Conservation (phyloP, 441 rosid genomes). For the Syzygium malaccense region DNA sequence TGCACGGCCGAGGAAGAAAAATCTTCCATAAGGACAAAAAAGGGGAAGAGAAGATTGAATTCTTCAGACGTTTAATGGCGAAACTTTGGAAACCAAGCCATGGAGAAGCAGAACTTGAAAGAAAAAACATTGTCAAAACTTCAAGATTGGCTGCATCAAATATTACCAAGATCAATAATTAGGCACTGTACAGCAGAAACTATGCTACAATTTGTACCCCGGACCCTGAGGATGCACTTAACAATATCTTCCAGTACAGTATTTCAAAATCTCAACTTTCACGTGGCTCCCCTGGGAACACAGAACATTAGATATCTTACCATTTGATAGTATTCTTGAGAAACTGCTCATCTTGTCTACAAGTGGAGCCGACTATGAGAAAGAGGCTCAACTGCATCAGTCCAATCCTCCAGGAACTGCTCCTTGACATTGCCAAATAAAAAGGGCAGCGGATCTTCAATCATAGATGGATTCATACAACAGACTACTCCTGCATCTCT, state of each 20-base stretch:
- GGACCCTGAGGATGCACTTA: not conserved
- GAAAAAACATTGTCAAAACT: not conserved
- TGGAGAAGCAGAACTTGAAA: not conserved
- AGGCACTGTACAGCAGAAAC: not conserved
- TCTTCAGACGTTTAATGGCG: not conserved
- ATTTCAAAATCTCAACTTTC: not conserved
- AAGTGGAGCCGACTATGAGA: not conserved
- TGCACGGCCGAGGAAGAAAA: not conserved
- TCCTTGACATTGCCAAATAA: not conserved
- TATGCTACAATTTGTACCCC: not conserved
- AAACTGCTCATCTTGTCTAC: not conserved
- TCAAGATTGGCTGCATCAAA: not conserved
- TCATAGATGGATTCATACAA: not conserved
- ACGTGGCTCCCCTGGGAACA: not conserved
- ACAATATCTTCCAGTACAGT: not conserved
- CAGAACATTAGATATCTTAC: not conserved
- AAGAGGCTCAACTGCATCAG: not conserved
- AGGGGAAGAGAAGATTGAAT: accelerated
- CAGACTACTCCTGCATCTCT: constrained; percentile 9
- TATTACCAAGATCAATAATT: not conserved
- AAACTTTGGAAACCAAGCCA: not conserved
- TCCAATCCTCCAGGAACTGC: not conserved
- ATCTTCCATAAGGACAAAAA: not conserved
- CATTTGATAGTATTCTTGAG: not conserved
- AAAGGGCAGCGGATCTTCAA: not conserved